phyloP scores from a whole-genome alignment of 2,329 filamentous ascomycete species.

The Rhynchosporium graminicola region DNA sequence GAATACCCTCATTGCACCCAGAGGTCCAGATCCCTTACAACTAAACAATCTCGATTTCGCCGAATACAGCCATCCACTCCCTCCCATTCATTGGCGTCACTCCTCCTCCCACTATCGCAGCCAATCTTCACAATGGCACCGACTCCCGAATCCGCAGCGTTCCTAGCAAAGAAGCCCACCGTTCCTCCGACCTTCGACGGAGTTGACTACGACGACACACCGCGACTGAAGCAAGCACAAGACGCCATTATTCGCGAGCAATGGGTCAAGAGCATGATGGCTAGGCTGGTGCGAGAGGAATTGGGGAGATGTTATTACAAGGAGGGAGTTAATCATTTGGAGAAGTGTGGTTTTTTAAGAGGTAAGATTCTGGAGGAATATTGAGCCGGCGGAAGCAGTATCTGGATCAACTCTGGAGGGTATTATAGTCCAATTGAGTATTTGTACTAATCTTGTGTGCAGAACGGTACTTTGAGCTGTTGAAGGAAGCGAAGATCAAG shows the following conservation, averaged over 20 bases:
- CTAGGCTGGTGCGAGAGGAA: constrained; percentile 77
- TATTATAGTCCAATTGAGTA: background rate
- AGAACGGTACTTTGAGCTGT: constrained; percentile 79
- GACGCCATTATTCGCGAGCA: constrained; percentile 82
- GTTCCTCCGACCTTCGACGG: constrained; percentile 83
- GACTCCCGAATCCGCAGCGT: constrained; percentile 78
- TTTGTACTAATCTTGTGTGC: constrained; percentile 19
- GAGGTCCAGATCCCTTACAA: background rate
- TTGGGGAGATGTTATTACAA: constrained; percentile 82
- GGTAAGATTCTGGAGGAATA: constrained; percentile 54
- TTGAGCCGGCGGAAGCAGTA: background rate
- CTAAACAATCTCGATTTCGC: constrained; percentile 2
- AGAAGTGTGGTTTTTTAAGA: constrained; percentile 81
- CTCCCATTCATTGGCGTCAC: background rate
- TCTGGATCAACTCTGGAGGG: background rate
- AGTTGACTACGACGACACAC: constrained; percentile 83
- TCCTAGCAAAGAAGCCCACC: constrained; percentile 80
- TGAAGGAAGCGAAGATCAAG: constrained; percentile 75
- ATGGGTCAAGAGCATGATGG: constrained; percentile 91
- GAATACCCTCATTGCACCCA: constrained; percentile 4
- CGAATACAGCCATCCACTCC: background rate
- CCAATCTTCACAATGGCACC: constrained; percentile 57
- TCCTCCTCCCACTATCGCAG: background rate
- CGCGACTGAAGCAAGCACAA: constrained; percentile 77
- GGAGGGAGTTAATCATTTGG: constrained; percentile 84